Evolutionary conservation across 2,329 filamentous ascomycete genomes (phyloP), one percentile per base, ranked within the genome.

Genomic region (Sporothrix sp.): DNA sequence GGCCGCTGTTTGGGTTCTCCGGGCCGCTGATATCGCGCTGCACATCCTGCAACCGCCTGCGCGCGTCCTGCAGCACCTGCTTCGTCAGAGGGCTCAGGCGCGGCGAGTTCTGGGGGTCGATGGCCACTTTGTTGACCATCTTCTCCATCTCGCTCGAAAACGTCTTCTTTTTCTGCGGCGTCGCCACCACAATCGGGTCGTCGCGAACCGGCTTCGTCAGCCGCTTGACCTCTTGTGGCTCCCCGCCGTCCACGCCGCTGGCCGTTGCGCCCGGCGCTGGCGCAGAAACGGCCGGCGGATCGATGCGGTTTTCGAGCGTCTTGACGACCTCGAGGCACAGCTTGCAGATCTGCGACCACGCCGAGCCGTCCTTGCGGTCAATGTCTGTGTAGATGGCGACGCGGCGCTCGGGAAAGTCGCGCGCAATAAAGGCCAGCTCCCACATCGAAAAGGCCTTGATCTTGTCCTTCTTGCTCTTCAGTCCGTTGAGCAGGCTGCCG

Each of bases 311-410:
- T 51, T 81, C 79, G 45, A 96, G 77, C 10, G 72, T 72, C 57
- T 79, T 79, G 46, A 96, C 73, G 16, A 85, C 75, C 11, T 78
- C 76, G 16, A 91, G 73, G 59, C 87, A 90, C 7, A 82, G 69
- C 16, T 72, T 70, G 54, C 82, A 81, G 43, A 95, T 75, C 59
- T 95, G 88, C 8, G 81, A 80, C 87, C 88, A 95, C 57, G 86
- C 83, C 1, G 87, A 77, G 0, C 85, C 87, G 39, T 84, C 85
- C 49, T 80, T 79, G 54, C 89, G 84, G 58, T 95, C 87, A 54
- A 95, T 86, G 58, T 97, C 91, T 52, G 82, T 80, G 66, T 87
- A 96, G 50, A 97, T 87, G 18, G 81, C 79, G 64, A 84, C 86
- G 48, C 91, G 79, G 30, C 89, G 81, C n/a, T 80, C 75, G 14